These are phyloP conservation scores for Leucocoprinus birnbaumii DNA, from an alignment of 768 basidiomycete species.

Conservation along the genomic window DNA sequence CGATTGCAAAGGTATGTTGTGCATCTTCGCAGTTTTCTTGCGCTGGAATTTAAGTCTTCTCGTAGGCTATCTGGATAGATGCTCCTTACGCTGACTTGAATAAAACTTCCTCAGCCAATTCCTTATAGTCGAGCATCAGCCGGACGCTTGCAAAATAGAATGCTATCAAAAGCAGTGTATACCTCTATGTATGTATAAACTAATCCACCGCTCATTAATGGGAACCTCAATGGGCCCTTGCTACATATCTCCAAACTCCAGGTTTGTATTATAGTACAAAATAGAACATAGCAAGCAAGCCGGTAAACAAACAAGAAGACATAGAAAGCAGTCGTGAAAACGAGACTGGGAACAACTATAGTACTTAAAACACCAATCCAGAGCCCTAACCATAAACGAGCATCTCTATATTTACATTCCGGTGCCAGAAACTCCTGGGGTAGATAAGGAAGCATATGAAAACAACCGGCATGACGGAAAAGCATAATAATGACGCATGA, in stretches of 20 bases:
- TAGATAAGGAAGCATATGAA: neutral
- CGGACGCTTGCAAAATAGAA: neutral
- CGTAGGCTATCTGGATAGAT: slow-evolving; percentile 45
- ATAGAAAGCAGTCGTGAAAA: neutral
- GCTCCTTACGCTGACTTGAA: slow-evolving; percentile 17
- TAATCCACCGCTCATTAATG: neutral
- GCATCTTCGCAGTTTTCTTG: neutral
- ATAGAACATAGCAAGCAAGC: neutral
- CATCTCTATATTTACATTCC: neutral
- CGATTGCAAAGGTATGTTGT: slow-evolving; percentile 46
- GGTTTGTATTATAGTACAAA: neutral
- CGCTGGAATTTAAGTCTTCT: neutral
- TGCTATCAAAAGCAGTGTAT: too few species aligned
- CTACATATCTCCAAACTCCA: neutral
- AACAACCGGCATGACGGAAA: neutral
- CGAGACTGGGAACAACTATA: neutral
- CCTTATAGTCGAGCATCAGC: neutral
- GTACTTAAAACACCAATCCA: neutral
- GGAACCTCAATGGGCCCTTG: neutral
- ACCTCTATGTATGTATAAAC: too few species aligned
- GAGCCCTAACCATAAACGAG: neutral
- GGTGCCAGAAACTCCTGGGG: neutral
- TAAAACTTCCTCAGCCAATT: neutral
- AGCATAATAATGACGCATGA: neutral
- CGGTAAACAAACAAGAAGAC: neutral